These are phyloP conservation scores for Emericellopsis terricola DNA, from an alignment of 495 filamentous ascomycete species.

Conservation along the genomic window DNA sequence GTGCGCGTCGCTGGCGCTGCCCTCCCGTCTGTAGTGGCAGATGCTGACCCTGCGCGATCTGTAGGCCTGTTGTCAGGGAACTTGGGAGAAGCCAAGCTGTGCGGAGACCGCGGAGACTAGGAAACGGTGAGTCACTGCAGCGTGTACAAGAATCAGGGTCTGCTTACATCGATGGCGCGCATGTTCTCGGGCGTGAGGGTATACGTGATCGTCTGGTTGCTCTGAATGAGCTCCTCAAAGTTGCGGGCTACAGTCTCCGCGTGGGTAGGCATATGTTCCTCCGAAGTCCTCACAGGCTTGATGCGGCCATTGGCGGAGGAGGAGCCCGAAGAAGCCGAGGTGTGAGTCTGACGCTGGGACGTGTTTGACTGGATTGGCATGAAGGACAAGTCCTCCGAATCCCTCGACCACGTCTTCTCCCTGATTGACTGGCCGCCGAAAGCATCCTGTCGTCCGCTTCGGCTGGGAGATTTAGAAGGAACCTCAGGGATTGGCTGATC, in stretches of 20 bases:
- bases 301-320: constrained; percentile 19
- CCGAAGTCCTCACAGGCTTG: constrained; percentile 28
- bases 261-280: constrained; percentile 26
- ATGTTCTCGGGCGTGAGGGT: constrained; percentile 82
- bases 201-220: constrained; percentile 81
- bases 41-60: too few species aligned
- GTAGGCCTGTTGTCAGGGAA: too few species aligned
- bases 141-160: too few species aligned
- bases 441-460: neutral
- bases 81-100: too few species aligned
- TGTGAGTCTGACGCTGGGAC: constrained; percentile 10
- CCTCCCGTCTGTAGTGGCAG: too few species aligned
- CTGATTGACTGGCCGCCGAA: too few species aligned
- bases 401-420: neutral
- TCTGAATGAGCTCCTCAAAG: constrained; percentile 80
- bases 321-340: constrained; percentile 21
- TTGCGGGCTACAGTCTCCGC: constrained; percentile 23
- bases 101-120: too few species aligned
- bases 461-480: neutral
- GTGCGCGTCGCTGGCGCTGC: too few species aligned
- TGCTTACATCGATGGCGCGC: constrained; percentile 70
- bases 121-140: too few species aligned
- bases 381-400: neutral
- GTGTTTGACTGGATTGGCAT: neutral
- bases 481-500: neutral